Evolutionary conservation across 2,329 filamentous ascomycete species (phyloP), one percentile per base, ranked within the genome.

Genomic region (Diaporthe citri): DNA sequence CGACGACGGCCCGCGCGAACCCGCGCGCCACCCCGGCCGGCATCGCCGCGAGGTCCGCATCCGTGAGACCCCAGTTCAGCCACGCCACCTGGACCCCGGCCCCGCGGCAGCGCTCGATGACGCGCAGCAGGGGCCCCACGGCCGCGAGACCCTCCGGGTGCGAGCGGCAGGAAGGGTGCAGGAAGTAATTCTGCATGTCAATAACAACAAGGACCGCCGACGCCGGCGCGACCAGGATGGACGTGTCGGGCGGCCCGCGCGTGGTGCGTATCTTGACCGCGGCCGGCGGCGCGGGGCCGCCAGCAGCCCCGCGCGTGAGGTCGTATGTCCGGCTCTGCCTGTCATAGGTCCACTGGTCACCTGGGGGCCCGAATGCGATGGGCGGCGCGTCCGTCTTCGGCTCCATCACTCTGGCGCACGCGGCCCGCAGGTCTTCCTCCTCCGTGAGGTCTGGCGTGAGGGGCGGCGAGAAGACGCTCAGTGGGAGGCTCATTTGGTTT

Each of bases 1-100:
- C 76, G 57, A 87, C 78, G 10, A 83, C 80, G 31, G 82, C 79
- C 74, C 81, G 82, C 56, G 87, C 85, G 80, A 91, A 91, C 20
- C 86, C 84, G 17, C 86, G 81, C 71, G 85, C 79, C 6, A 88
- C 83, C 20, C 83, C 83, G 10, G 89, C 87, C 9, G 89, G 89
- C 83, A 91, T 87, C 4, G 76, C 79, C 4, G 79, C 78, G 20
- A 91, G 79, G 77, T 91, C 89, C 25, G 82, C 77, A n/a, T 89
- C 86, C 0, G 84, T 88, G 51, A 91, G 82, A 3, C 89, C 89
- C 90, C 89, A 92, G 78, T 89, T 90, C 57, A 90, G 82, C 87
- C 88, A 90, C 28, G 90, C 80, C 28, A 90, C 78, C 79, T 86
- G 82, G 25, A 91, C 85, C 1, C 86, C 88, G n/a, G 84, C 83